A percentile compares a stretch with the other conserved stretches of the same genome.
These are phyloP conservation scores for Neonectria ditissima DNA, from an alignment of 2,329 filamentous ascomycete species.

Conservation along the genomic window DNA sequence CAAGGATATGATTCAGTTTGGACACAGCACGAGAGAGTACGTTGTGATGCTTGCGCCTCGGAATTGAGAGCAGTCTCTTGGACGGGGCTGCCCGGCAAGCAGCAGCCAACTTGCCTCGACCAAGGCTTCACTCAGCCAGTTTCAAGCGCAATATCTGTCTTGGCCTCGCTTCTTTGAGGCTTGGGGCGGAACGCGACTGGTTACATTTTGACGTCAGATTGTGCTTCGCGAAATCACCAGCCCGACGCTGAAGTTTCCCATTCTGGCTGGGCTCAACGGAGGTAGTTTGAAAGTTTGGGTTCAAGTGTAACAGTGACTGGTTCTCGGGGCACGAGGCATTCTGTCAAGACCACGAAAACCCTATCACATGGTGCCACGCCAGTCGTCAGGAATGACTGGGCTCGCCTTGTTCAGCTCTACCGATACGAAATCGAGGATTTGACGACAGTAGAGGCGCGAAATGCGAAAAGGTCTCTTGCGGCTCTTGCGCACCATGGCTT, in stretches of 20 bases:
- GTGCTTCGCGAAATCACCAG: conserved; percentile 4
- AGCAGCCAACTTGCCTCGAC: background rate
- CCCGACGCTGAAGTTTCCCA: background rate
- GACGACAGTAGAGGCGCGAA: background rate
- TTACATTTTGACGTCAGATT: background rate
- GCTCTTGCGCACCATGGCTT: background rate
- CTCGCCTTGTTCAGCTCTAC: background rate
- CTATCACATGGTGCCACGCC: background rate
- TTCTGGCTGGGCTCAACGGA: conserved; percentile 4
- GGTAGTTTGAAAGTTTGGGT: conserved; percentile 4
- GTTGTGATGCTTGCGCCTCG: conserved; percentile 84
- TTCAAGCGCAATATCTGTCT: background rate
- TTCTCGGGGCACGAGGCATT: background rate
- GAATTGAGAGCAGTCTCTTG: conserved; percentile 46
- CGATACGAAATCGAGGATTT: background rate
- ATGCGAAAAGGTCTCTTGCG: background rate
- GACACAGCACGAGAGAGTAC: conserved; percentile 90
- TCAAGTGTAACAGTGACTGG: background rate
- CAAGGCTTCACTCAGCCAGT: background rate
- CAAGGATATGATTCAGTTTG: conserved; percentile 91
- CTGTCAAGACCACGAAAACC: conserved; percentile 5
- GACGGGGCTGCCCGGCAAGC: background rate
- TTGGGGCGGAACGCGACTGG: background rate
- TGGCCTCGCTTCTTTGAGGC: background rate
- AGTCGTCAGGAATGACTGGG: background rate